Base-by-base conservation (phyloP, 371 early-diverging fungal genomes). In the Actinomucor elegans region DNA sequence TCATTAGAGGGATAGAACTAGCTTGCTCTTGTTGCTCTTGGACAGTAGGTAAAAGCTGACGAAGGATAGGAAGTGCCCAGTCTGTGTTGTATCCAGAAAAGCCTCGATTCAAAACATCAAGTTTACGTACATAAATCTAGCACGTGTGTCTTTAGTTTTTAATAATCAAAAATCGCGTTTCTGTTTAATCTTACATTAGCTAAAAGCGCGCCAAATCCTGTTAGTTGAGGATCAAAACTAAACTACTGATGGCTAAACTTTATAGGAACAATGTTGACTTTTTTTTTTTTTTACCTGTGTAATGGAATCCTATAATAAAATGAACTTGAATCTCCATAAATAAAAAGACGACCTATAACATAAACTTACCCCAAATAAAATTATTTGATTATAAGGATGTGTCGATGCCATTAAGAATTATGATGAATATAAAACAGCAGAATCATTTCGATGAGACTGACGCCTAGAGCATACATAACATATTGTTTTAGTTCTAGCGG, bases 21-120 rank as follows among this genome's bases (percentile, higher is more conserved):
- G 57, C 47, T 14, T 61, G 40, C 34, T 61, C 33, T 10, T 65
- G 28, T 49, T 73, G 76, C 20, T 66, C 64, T 21, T 65, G 51
- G 2, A 48, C 21, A 29, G 75, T 60, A 47, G 79, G 74, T 29
- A 92, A 65, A 20, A 87, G 53, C 23, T 75, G 80, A 0, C 75
- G 75, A 21, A 91, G 62, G 10, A 92, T 58, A 12, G 78, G 73
- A 14, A 80, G 55, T 1, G 77, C 79, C 84, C 87, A 86, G 31
- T 85, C 83, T 0, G 92, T 87, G 49, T 84, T 92, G 66, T 84
- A 92, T 4, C 93, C 91, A 8, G 86, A 80, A 62, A 80, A 91
- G 0, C 94, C 95, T 10, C 93, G 79, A 57, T 89, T 92, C 24
- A 91, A 52, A 1, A 94, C 75, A 49, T 93, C 93, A 5, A 86